A percentile compares a stretch with the other conserved stretches of the same genome.
Evolutionary conservation across 192 early-diverging fungal genomes (phyloP).

Genomic region (Entophlyctis helioformis): DNA sequence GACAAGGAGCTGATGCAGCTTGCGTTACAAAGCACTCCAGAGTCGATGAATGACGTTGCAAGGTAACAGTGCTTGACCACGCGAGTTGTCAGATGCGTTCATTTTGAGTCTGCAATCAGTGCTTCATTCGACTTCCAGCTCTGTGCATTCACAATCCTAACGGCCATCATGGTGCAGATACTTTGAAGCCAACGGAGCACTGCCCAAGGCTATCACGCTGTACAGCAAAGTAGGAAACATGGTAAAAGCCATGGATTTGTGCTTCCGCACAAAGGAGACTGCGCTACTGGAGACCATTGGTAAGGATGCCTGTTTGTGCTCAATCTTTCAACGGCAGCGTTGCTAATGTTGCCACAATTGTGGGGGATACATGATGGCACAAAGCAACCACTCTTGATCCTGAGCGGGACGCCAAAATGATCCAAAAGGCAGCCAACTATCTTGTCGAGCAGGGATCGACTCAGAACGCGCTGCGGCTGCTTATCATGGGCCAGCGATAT

Average conservation of each 20-base stretch:
- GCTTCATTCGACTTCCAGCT: background rate
- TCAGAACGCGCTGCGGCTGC: background rate
- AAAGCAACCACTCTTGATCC: too few relatives aligned
- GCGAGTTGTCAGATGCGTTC: background rate
- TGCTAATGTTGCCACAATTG: too few relatives aligned
- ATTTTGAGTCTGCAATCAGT: background rate
- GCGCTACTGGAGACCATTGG: constrained; percentile 29
- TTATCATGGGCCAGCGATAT: too few relatives aligned
- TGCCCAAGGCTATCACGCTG: constrained; percentile 30
- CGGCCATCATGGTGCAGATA: constrained; percentile 9
- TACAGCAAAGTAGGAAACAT: constrained; percentile 32
- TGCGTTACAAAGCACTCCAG: constrained; percentile 26
- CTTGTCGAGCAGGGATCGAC: background rate
- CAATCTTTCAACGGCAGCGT: too few relatives aligned
- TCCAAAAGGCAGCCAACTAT: background rate
- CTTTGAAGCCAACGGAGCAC: constrained; percentile 16
- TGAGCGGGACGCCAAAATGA: too few relatives aligned
- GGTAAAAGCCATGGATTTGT: constrained; percentile 34
- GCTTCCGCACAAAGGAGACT: constrained; percentile 22
- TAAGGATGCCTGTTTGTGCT: constrained; percentile 1
- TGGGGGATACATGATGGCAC: too few relatives aligned
- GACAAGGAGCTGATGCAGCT: constrained; percentile 32
- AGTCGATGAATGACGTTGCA: constrained; percentile 37
- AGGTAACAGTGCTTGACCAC: constrained; percentile 10
- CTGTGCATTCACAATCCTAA: background rate